Conservation (phyloP, 2,329 filamentous ascomycete species). For the Pestalotiopsis fici region DNA sequence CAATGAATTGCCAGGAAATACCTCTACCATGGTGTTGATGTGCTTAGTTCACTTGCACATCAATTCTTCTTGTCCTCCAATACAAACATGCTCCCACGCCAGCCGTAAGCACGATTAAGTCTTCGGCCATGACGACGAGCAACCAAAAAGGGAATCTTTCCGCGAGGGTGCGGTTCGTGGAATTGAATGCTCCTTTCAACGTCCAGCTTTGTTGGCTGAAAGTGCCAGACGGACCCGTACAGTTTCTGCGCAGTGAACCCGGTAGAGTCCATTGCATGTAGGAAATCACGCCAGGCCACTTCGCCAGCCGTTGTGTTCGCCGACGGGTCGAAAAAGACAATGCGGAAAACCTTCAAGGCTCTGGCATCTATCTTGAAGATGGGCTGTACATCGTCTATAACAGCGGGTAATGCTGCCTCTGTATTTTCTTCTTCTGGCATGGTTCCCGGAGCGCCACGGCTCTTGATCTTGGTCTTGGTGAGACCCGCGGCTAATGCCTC, state of each 20-base stretch:
- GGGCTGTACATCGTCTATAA: neutral
- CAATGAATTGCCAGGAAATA: no score
- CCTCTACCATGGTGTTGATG: no score
- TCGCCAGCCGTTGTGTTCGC: slow-evolving; percentile 43
- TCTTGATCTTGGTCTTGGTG: neutral
- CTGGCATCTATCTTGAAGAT: slow-evolving; percentile 25
- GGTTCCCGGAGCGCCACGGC: neutral
- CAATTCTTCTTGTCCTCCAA: slow-evolving; percentile 11
- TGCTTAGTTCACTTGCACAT: neutral
- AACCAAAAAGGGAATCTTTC: slow-evolving; percentile 48
- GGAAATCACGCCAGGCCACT: slow-evolving; percentile 52
- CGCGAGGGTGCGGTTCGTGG: slow-evolving; percentile 58
- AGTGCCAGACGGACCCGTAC: slow-evolving; percentile 64
- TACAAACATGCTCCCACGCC: slow-evolving; percentile 46
- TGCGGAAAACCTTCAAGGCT: slow-evolving; percentile 34
- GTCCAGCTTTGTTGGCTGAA: slow-evolving; percentile 42
- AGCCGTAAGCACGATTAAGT: slow-evolving; percentile 51
- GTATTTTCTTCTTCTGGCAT: neutral
- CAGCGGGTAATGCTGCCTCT: neutral
- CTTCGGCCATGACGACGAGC: slow-evolving; percentile 50
- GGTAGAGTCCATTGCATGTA: slow-evolving; percentile 48
- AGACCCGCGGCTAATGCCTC: slow-evolving; percentile 7
- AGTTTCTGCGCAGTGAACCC: slow-evolving; percentile 58
- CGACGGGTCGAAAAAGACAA: slow-evolving; percentile 41
- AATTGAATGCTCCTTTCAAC: slow-evolving; percentile 55